A percentile compares a stretch with the other conserved stretches of the same genome.
phyloP scores from a whole-genome alignment of 352 stramenopile genomes.

The Aphanomyces astaci region DNA sequence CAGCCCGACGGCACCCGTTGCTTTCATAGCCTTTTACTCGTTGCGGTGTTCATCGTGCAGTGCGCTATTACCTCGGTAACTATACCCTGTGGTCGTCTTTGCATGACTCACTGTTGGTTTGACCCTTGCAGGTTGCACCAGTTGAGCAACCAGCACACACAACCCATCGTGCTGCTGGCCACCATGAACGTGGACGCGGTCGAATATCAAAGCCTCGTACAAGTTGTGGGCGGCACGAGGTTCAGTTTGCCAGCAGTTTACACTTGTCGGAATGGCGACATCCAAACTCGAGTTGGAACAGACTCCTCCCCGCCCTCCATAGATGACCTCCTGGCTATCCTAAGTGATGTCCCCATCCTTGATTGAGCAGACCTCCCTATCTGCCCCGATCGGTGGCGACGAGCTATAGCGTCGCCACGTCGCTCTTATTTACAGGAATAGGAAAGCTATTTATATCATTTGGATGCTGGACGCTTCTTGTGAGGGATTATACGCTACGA shows the following conservation, averaged over 20 bases:
- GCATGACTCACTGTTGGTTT: no score
- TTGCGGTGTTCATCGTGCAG: slow-evolving; percentile 8
- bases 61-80: neutral
- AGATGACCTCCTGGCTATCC: neutral
- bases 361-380: no score
- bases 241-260: neutral
- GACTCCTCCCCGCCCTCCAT: neutral
- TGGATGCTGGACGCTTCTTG: no score
- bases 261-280: neutral
- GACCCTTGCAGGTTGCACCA: neutral
- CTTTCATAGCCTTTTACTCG: slow-evolving; percentile 5
- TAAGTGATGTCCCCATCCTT: no score
- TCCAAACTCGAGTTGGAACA: neutral
- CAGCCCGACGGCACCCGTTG: neutral
- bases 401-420: no score
- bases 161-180: neutral
- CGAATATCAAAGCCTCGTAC: neutral
- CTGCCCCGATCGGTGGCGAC: no score
- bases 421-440: neutral
- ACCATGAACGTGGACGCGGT: neutral
- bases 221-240: neutral
- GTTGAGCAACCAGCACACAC: neutral
- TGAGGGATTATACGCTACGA: neutral
- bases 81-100: neutral
- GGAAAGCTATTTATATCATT: neutral